Evolutionary conservation across 2,329 filamentous ascomycete genomes (phyloP), one percentile per base, ranked within the genome.

Genomic region (Beauveria pseudobassiana): DNA sequence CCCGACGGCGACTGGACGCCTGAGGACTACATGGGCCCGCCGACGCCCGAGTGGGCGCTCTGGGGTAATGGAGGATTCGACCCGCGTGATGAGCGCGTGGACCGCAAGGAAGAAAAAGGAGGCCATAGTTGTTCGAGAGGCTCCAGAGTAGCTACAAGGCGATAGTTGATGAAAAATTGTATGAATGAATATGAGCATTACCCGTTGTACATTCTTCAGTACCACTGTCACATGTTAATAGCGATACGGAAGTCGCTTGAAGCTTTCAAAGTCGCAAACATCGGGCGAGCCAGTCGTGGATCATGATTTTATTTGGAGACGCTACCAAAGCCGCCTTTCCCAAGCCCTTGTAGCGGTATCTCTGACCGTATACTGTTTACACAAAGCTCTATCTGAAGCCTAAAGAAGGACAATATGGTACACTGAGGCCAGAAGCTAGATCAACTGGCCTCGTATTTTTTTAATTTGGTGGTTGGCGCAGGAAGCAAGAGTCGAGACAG

Each of bases 1-100:
- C 74, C 78, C 7, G 84, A 89, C 40, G 84, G 83, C 20, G 83
- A 90, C 14, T 97, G 96, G 80, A 81, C 78, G 9, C 92, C 93
- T 0, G 91, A 96, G 76, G 93, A 98, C 71, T 98, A 98, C 75
- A 90, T 96, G 80, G 90, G 87, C 4, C 81, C 81, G 46, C 82
- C 89, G 67, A 98, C 92, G 43, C 90, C 92, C 1, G 91, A 96
- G 71, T 98, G 93, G 95, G 93, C 93, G 10, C 85, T 88, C 20
- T 98, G 92, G 91, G 95, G 93, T 0, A 90, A 93, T 66, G 93
- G 93, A 2, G 95, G 93, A 0, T 98, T 98, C 72, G 91, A 98
- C 76, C 93, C 93, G 0, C 82, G 90, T 54, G 95, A 98, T 75
- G 85, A 89, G 73, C 83, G 93, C 65, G 92, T 97, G 9, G 90